Evolutionary conservation across 305 asterid species (phyloP).

Genomic region (Plantago coronopus): DNA sequence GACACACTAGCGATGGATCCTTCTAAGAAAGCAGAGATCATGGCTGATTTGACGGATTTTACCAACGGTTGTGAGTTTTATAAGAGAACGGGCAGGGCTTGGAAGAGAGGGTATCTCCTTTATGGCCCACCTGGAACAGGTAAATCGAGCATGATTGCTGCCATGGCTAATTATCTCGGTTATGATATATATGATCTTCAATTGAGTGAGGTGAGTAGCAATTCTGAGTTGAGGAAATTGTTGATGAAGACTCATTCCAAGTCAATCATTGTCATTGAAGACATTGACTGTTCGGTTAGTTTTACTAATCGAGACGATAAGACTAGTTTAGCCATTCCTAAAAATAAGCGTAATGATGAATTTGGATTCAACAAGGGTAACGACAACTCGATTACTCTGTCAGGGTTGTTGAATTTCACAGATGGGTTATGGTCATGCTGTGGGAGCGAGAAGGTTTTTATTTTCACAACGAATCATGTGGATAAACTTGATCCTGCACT

Average conservation of each 20-base stretch:
- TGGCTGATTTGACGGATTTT: slow-evolving; percentile 37
- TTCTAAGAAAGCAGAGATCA: slow-evolving; percentile 49
- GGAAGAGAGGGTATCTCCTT: slow-evolving; percentile 9
- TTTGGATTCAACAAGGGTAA: slow-evolving; percentile 8
- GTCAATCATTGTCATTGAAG: slow-evolving; percentile 86
- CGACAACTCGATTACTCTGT: slow-evolving; percentile 52
- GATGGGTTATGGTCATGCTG: slow-evolving; percentile 11
- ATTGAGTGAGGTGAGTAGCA: slow-evolving; percentile 66
- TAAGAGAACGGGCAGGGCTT: slow-evolving; percentile 3
- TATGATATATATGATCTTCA: slow-evolving; percentile 87
- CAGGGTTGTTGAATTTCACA: slow-evolving; percentile 77
- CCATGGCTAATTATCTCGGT: slow-evolving; percentile 82
- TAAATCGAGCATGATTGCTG: slow-evolving; percentile 94
- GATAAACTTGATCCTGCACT: slow-evolving; percentile 21
- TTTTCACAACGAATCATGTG: slow-evolving; percentile 4
- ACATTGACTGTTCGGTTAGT: slow-evolving; percentile 78
- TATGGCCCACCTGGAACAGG: slow-evolving; percentile 6
- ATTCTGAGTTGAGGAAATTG: slow-evolving; percentile 75
- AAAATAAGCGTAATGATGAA: neutral
- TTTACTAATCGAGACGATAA: slow-evolving; percentile 45
- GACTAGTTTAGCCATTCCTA: neutral
- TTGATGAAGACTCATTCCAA: slow-evolving; percentile 82
- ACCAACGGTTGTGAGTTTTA: neutral
- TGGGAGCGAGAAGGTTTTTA: slow-evolving; percentile 4
- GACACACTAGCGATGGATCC: slow-evolving; percentile 89